phyloP scores from a whole-genome alignment of 345 rosid species.

The Populus pruinosa region DNA sequence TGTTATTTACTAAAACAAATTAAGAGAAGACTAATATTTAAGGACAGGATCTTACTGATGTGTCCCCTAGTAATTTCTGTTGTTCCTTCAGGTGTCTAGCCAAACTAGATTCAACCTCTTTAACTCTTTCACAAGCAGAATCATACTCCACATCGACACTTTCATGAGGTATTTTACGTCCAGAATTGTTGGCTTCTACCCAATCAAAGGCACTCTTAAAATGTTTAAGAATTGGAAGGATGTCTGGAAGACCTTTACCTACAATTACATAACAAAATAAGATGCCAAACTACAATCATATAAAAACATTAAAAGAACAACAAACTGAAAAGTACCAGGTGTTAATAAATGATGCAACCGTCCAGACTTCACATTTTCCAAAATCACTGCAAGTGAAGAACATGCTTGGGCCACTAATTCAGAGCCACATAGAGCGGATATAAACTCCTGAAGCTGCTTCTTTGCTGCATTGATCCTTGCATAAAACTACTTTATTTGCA shows the following conservation, averaged over 20 bases:
- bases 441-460: conserved; percentile 83
- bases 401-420: conserved; percentile 75
- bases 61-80: conserved; percentile 68
- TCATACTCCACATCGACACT: conserved; percentile 85
- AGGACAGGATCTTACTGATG: conserved; percentile 51
- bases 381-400: conserved; percentile 58
- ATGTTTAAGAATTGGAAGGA: conserved; percentile 53
- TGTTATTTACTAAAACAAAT: conserved; percentile 24
- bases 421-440: conserved; percentile 79
- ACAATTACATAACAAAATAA: conserved; percentile 20
- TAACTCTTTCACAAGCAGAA: conserved; percentile 51
- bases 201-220: conserved; percentile 94
- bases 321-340: conserved; percentile 48
- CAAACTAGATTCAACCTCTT: conserved; percentile 62
- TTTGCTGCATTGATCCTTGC: conserved; percentile 76
- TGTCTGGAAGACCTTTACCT: conserved; percentile 71
- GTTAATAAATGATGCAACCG: conserved; percentile 66
- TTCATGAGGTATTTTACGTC: conserved; percentile 81
- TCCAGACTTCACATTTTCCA: conserved; percentile 61
- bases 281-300: conserved; percentile 21
- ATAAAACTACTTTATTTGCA: conserved; percentile 72
- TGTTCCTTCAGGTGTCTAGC: conserved; percentile 83
- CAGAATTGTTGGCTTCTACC: conserved; percentile 82
- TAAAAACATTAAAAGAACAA: conserved; percentile 3
- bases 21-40: conserved; percentile 9